Conservation (phyloP, 768 basidiomycete genomes). For the Psilocybe cyanescens region DNA sequence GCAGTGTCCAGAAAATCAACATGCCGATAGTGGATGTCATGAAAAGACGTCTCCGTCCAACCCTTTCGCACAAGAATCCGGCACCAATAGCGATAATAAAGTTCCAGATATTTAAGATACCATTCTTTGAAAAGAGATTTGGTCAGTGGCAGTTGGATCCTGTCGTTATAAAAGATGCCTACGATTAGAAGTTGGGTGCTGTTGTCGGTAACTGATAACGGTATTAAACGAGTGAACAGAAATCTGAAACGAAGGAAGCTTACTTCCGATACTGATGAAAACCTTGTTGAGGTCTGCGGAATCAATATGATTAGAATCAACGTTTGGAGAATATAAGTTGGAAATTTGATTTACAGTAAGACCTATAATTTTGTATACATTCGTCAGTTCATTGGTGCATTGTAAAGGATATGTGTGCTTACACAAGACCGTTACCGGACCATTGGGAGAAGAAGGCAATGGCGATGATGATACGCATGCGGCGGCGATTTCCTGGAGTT, state of each 20-base stretch:
- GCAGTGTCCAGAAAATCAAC: conserved; percentile 59
- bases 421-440: conserved; percentile 57
- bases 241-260: conserved; percentile 4
- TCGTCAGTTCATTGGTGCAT: background rate
- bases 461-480: conserved; percentile 59
- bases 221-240: conserved; percentile 1
- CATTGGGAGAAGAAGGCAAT: conserved; percentile 66
- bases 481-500: conserved; percentile 54
- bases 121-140: conserved; percentile 41
- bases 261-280: conserved; percentile 51
- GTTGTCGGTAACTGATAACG: conserved; percentile 41
- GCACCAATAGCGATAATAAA: conserved; percentile 55
- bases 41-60: conserved; percentile 55
- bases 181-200: conserved; percentile 46
- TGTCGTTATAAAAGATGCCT: conserved; percentile 13
- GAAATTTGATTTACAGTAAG: conserved; percentile 44
- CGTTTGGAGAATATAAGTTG: background rate
- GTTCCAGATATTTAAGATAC: conserved; percentile 57
- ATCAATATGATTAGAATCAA: background rate
- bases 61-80: conserved; percentile 50
- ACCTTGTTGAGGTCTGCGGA: conserved; percentile 54
- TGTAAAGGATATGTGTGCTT: conserved; percentile 21
- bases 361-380: conserved; percentile 25
- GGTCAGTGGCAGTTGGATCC: background rate
- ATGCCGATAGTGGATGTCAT: conserved; percentile 52